Percentiles rank a stretch among this genome's conserved stretches.
phyloP scores from a whole-genome alignment of 2,329 filamentous ascomycete species.

The Trichoderma sp. region DNA sequence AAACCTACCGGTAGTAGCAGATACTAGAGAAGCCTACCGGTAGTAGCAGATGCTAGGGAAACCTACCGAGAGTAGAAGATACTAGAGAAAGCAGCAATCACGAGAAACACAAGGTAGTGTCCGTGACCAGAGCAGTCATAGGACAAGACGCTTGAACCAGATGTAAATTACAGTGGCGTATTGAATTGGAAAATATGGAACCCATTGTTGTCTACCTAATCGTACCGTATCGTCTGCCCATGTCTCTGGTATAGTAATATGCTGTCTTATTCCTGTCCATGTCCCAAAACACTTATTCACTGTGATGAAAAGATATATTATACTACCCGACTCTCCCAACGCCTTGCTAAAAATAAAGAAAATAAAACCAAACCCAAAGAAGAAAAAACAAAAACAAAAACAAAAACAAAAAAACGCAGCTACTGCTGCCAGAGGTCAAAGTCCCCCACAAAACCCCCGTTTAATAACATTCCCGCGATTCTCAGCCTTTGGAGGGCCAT shows the following conservation, averaged over 20 bases:
- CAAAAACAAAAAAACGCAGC: not conserved
- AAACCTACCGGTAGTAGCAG: no score
- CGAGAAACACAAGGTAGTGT: not conserved
- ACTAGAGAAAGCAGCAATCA: not conserved
- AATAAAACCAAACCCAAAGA: not conserved
- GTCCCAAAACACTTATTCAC: not conserved
- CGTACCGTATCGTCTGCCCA: not conserved
- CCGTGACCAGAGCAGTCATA: not conserved
- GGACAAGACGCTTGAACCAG: not conserved
- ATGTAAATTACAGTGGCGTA: not conserved
- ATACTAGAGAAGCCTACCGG: no score
- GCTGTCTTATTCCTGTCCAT: not conserved
- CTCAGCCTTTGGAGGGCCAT: constrained; percentile 61
- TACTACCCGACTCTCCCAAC: not conserved
- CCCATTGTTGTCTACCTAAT: not conserved
- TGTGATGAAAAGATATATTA: not conserved
- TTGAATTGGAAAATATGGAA: not conserved
- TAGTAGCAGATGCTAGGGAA: no score
- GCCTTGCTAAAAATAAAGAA: not conserved
- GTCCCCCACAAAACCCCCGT: constrained; percentile 64
- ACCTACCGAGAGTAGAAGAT: not conserved
- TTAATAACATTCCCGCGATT: constrained; percentile 66
- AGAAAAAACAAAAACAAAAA: not conserved
- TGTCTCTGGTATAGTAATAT: not conserved
- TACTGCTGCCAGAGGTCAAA: constrained; percentile 43